Conservation (phyloP, 768 basidiomycete species). For the Lentinula raphanica region DNA sequence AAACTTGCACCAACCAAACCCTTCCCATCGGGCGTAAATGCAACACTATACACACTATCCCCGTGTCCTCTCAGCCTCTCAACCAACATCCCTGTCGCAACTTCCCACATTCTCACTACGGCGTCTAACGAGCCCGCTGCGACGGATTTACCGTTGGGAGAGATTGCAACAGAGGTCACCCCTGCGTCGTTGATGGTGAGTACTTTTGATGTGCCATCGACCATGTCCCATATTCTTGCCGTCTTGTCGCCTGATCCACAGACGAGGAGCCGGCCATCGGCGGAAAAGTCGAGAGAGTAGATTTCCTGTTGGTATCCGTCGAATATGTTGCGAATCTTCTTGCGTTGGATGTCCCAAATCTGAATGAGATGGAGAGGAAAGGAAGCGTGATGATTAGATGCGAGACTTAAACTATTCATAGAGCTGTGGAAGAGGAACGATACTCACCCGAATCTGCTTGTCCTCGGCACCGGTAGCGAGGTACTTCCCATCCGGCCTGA, state of each 20-base stretch:
- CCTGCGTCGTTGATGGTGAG: slow-evolving; percentile 54
- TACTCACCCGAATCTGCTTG: slow-evolving; percentile 76
- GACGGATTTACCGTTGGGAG: slow-evolving; percentile 65
- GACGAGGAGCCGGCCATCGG: slow-evolving; percentile 81
- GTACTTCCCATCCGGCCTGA: slow-evolving; percentile 89
- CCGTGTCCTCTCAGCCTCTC: slow-evolving; percentile 74
- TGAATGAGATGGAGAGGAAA: slow-evolving; percentile 28
- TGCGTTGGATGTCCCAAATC: slow-evolving; percentile 90
- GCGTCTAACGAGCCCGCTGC: slow-evolving; percentile 48
- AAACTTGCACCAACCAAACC: slow-evolving; percentile 88
- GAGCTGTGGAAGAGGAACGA: neutral
- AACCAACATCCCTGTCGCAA: slow-evolving; percentile 57
- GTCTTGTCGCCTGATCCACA: slow-evolving; percentile 79
- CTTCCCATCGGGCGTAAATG: slow-evolving; percentile 90
- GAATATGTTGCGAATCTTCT: slow-evolving; percentile 73
- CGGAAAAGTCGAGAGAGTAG: slow-evolving; percentile 88
- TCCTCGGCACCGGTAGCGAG: slow-evolving; percentile 97
- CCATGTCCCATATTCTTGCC: slow-evolving; percentile 45
- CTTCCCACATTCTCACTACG: slow-evolving; percentile 81
- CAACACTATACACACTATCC: slow-evolving; percentile 84
- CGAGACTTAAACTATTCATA: neutral
- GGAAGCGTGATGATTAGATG: no score
- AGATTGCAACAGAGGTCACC: slow-evolving; percentile 76
- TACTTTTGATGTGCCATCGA: slow-evolving; percentile 31
- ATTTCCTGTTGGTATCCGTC: slow-evolving; percentile 91